These are phyloP conservation scores for Circinella minor DNA, from an alignment of 371 early-diverging fungal species.

Conservation along the genomic window DNA sequence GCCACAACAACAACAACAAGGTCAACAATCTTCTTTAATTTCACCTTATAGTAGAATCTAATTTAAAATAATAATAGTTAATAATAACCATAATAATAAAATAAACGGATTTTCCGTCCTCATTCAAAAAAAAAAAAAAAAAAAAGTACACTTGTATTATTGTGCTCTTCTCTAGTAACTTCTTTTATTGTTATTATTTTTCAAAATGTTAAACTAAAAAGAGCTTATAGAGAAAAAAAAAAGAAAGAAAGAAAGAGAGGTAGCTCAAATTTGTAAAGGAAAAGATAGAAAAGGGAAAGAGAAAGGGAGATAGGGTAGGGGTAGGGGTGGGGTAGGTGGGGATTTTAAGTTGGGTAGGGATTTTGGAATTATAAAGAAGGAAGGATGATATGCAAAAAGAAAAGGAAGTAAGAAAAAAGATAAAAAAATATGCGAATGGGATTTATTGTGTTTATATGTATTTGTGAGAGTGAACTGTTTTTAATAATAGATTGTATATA, in stretches of 20 bases:
- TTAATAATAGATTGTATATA: too few relatives aligned
- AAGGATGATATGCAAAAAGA: too few relatives aligned
- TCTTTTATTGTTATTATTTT: not conserved
- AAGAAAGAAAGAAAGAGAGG: not conserved
- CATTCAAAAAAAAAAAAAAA: not conserved
- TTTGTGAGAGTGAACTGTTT: not conserved
- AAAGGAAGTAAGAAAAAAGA: too few relatives aligned
- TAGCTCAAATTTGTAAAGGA: not conserved
- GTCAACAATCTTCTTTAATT: not conserved
- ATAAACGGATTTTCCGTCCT: too few relatives aligned
- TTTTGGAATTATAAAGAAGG: too few relatives aligned
- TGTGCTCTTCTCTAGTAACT: not conserved
- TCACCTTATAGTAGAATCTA: not conserved
- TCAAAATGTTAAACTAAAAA: not conserved
- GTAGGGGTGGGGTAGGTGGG: too few relatives aligned
- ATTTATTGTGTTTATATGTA: not conserved
- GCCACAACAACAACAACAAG: conserved; percentile 1
- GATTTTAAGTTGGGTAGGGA: too few relatives aligned
- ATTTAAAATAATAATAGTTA: too few relatives aligned
- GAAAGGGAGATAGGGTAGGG: not conserved
- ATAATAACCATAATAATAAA: too few relatives aligned
- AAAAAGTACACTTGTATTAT: not conserved
- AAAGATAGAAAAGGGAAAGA: conserved; percentile 53
- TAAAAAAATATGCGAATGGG: not conserved
- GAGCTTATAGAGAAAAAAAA: too few relatives aligned